phyloP scores from a whole-genome alignment of 208 protist species.

The Perkinsela sp. region DNA sequence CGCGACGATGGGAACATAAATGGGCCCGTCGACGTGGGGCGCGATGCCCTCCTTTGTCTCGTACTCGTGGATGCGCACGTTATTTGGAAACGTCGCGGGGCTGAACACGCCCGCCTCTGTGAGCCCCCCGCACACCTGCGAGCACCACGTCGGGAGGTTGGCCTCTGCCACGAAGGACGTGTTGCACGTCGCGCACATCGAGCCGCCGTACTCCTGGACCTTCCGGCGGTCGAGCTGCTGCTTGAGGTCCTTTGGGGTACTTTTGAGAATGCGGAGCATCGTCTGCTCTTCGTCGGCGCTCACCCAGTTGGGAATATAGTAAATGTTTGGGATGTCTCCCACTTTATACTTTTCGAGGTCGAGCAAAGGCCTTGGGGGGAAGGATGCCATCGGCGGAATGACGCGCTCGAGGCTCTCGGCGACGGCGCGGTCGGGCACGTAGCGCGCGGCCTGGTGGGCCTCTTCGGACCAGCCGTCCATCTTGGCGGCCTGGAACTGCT shows the following conservation, averaged over 20 bases:
- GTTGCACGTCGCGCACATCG: constrained; percentile 45
- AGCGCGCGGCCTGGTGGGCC: neutral
- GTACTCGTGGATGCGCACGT: constrained; percentile 68
- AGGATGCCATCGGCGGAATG: neutral
- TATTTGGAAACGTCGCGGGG: constrained; percentile 52
- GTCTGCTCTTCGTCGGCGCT: constrained; percentile 27
- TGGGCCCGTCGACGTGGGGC: constrained; percentile 55
- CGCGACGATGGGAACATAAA: constrained; percentile 47
- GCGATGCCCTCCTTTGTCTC: constrained; percentile 38
- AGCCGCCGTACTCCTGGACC: constrained; percentile 60
- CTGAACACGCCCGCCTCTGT: constrained; percentile 52
- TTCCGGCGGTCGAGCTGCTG: constrained; percentile 39
- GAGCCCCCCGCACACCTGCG: constrained; percentile 36
- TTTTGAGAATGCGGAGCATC: constrained; percentile 19
- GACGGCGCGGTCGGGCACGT: neutral
- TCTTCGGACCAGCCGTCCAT: neutral
- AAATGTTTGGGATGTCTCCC: constrained; percentile 24
- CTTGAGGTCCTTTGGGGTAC: constrained; percentile 35
- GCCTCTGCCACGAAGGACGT: constrained; percentile 50
- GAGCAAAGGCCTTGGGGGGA: constrained; percentile 6
- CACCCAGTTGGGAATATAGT: constrained; percentile 64
- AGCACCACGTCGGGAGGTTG: constrained; percentile 54
- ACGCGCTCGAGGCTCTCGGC: neutral
- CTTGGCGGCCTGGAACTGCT: neutral
- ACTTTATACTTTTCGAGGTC: constrained; percentile 26